These are phyloP conservation scores for Bonia amplexicaulis DNA, from an alignment of 176 grass and related monocot species.

Conservation along the genomic window DNA sequence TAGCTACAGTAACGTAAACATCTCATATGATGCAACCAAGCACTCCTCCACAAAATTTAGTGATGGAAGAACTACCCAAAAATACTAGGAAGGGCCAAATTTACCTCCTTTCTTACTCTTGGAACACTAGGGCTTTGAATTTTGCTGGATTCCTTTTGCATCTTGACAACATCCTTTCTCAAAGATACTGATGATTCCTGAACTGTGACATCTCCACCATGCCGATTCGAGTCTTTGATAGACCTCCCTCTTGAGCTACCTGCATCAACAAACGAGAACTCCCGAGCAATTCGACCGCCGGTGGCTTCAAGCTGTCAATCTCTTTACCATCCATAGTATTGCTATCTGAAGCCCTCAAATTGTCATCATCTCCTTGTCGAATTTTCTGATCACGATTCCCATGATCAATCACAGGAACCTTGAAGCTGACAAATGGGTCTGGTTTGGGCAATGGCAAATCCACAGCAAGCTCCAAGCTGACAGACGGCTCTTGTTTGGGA, in stretches of 20 bases:
- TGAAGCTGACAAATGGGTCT: not conserved
- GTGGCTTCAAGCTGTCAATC: not conserved
- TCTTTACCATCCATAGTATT: not conserved
- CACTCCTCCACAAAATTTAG: not conserved
- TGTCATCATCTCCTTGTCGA: slow-evolving; percentile 4
- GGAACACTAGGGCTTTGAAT: not conserved
- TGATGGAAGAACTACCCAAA: not conserved
- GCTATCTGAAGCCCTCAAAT: not conserved
- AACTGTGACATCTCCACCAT: slow-evolving; percentile 17
- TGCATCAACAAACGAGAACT: slow-evolving; percentile 25
- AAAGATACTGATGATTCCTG: not conserved
- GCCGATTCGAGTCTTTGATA: not conserved
- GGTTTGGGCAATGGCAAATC: not conserved
- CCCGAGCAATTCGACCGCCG: slow-evolving; percentile 39
- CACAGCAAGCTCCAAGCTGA: not conserved
- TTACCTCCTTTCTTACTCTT: slow-evolving; percentile 34
- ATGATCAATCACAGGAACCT: not conserved
- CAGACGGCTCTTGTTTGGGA: not conserved
- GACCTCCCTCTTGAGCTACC: slow-evolving; percentile 6
- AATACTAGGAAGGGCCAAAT: not conserved
- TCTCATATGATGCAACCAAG: not conserved
- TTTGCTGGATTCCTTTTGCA: slow-evolving; percentile 7
- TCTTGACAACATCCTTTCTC: not conserved
- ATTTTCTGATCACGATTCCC: not conserved
- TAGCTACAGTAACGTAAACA: not conserved